Percentiles rank a stretch among this genome's conserved stretches.
Evolutionary conservation across 805 yeast genomes (phyloP).

Genomic region (Clavispora fructus): DNA sequence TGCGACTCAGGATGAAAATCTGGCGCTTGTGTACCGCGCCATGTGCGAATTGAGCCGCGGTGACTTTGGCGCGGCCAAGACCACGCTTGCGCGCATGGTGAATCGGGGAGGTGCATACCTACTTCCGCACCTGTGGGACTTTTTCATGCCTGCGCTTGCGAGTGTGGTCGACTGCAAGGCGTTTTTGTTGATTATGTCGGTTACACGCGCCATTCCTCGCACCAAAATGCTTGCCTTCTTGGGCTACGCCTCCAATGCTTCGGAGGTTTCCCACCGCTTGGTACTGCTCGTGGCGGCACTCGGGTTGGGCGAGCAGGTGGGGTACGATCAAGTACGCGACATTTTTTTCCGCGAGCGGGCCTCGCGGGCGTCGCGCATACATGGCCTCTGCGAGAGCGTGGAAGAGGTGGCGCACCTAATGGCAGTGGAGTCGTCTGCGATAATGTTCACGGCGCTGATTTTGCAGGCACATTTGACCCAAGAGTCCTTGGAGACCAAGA

Average conservation of each 20-base stretch:
- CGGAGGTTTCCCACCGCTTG: slow-evolving; percentile 16
- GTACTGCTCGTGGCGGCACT: slow-evolving; percentile 22
- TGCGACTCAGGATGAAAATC: neutral
- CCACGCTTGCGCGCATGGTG: slow-evolving; percentile 3
- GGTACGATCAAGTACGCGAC: slow-evolving; percentile 21
- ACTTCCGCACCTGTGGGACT: neutral
- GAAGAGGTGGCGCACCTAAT: slow-evolving; percentile 2
- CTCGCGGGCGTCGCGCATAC: neutral
- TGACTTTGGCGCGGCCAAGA: slow-evolving; percentile 14
- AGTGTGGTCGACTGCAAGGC: slow-evolving; percentile 28
- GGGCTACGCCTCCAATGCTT: slow-evolving; percentile 18
- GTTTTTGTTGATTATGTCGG: slow-evolving; percentile 24
- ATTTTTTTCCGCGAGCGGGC: slow-evolving; percentile 19
- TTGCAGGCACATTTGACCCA: slow-evolving; percentile 23
- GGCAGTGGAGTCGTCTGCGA: slow-evolving; percentile 21
- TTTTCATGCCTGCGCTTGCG: slow-evolving; percentile 16
- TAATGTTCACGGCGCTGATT: slow-evolving; percentile 10
- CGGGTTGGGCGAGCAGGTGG: slow-evolving; percentile 24
- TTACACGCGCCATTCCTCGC: slow-evolving; percentile 19
- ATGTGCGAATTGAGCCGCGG: slow-evolving; percentile 20
- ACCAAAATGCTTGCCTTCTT: slow-evolving; percentile 19
- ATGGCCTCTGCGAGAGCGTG: neutral
- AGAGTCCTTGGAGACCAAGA: slow-evolving; percentile 7
- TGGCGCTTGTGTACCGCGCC: slow-evolving; percentile 4
- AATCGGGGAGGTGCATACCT: neutral